Conservation (phyloP, 768 basidiomycete genomes). For the Leccinum incarnatum region DNA sequence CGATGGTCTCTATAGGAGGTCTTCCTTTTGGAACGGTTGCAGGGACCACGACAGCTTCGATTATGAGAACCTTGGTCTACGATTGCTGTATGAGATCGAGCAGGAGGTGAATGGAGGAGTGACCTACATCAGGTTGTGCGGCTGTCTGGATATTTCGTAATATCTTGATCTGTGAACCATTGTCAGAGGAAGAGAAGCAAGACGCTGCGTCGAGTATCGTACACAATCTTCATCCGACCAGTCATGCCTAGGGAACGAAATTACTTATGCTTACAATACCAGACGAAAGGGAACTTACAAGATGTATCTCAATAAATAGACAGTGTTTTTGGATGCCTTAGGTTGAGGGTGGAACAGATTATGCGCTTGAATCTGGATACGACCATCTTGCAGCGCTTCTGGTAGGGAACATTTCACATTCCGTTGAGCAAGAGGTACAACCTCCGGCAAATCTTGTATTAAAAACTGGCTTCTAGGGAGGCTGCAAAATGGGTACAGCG, state of each 20-base stretch:
- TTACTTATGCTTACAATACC: neutral
- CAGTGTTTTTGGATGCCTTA: neutral
- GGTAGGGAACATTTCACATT: neutral
- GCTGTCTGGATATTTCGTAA: neutral
- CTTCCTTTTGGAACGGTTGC: neutral
- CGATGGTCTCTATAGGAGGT: neutral
- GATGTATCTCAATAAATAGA: neutral
- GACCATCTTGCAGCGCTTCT: neutral
- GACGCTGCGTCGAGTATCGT: neutral
- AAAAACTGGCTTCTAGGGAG: neutral
- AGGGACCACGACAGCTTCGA: neutral
- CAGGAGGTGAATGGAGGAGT: neutral
- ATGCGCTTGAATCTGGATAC: conserved; percentile 1
- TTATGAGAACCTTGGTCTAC: conserved; percentile 3
- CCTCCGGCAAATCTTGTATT: neutral
- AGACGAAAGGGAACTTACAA: neutral
- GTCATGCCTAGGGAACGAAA: neutral
- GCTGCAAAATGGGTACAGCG: neutral
- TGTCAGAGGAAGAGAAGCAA: neutral
- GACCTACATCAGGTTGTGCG: neutral
- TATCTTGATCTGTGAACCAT: neutral
- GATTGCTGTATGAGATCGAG: neutral
- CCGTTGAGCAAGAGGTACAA: neutral
- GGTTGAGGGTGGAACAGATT: neutral
- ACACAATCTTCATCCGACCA: conserved; percentile 6